phyloP scores from a whole-genome alignment of 371 early-diverging fungal genomes.

The Apophysomyces trapeziformis region DNA sequence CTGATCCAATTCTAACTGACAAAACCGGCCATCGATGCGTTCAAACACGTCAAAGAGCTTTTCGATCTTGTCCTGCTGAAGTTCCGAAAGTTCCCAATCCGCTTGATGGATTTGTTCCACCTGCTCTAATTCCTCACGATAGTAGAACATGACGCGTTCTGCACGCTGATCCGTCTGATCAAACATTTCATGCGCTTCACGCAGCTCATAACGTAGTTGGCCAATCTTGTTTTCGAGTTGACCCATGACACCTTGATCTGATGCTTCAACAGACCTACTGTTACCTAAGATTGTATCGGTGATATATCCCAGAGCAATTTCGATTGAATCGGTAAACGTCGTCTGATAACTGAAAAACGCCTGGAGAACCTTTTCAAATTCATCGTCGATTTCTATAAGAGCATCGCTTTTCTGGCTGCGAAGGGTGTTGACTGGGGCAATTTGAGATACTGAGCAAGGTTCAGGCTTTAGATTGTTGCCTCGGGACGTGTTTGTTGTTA shows the following conservation, averaged over 20 bases:
- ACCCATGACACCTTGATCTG: constrained; percentile 14
- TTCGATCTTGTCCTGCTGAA: constrained; percentile 44
- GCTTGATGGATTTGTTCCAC: constrained; percentile 51
- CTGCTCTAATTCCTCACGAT: constrained; percentile 58
- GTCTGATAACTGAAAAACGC: constrained; percentile 62
- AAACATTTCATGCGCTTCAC: constrained; percentile 63
- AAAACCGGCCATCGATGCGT: constrained; percentile 45
- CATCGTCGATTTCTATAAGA: constrained; percentile 44
- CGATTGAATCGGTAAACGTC: constrained; percentile 58
- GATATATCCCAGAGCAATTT: constrained; percentile 53
- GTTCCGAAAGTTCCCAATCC: constrained; percentile 47
- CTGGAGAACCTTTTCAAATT: constrained; percentile 59
- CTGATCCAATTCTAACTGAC: constrained; percentile 40
- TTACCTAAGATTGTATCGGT: constrained; percentile 51
- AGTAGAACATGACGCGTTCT: constrained; percentile 57
- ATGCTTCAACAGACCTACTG: background rate
- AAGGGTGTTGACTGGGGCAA: constrained; percentile 9
- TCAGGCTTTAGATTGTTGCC: background rate
- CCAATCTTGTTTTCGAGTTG: constrained; percentile 35
- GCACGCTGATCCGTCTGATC: constrained; percentile 58
- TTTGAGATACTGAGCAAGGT: background rate
- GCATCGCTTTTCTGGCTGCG: constrained; percentile 21
- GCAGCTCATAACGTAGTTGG: constrained; percentile 53
- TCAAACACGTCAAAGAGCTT: constrained; percentile 54
- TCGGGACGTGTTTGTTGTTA: constrained; percentile 18